Evolutionary conservation across 2,329 filamentous ascomycete species (phyloP).

Genomic region (Neurospora crassa): DNA sequence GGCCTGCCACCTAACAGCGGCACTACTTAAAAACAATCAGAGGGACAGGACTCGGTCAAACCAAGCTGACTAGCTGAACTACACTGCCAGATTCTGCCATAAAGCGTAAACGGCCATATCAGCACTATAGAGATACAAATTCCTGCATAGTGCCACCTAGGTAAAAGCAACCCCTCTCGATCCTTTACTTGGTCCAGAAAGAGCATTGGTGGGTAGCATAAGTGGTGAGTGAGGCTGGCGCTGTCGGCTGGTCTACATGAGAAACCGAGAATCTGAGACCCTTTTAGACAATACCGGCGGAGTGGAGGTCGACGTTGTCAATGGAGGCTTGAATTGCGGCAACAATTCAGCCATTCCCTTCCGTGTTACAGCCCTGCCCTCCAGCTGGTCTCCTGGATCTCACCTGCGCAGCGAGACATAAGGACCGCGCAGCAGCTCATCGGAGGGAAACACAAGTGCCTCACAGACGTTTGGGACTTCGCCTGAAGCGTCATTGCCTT

Average conservation of each 20-base stretch:
- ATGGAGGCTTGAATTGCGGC: neutral
- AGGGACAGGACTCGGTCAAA: neutral
- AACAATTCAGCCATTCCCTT: neutral
- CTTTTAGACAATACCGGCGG: neutral
- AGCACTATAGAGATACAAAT: neutral
- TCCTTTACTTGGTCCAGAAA: neutral
- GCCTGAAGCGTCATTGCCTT: neutral
- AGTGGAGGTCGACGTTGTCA: neutral
- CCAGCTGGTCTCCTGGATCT: neutral
- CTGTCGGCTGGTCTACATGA: neutral
- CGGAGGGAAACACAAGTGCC: neutral
- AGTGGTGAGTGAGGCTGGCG: neutral
- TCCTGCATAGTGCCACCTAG: neutral
- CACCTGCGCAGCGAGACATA: neutral
- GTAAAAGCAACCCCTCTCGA: neutral
- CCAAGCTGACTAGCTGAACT: neutral
- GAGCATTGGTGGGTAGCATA: neutral
- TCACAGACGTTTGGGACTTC: neutral
- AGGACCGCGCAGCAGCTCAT: neutral
- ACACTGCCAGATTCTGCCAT: neutral
- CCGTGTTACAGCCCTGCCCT: neutral
- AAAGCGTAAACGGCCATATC: neutral
- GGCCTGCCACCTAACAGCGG: neutral
- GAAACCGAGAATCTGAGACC: neutral
- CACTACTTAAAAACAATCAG: neutral